Evolutionary conservation across 169 alveolate genomes (phyloP).

Genomic region (Eimeria sp.): DNA sequence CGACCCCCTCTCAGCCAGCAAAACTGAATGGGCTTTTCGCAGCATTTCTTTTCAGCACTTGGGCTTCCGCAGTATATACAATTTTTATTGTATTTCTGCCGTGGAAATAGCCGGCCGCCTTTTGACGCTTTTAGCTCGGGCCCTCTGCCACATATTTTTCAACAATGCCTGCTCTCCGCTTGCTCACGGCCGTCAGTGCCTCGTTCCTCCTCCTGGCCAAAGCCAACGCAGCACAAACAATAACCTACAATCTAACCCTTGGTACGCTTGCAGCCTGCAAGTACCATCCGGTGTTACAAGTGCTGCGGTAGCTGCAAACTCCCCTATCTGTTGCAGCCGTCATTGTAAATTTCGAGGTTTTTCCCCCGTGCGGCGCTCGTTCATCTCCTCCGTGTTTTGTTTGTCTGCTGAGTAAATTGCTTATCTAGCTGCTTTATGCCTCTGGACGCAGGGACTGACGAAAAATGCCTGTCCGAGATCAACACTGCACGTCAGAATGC

Average conservation of each 20-base stretch:
- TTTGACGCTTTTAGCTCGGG: background rate
- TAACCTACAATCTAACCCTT: background rate
- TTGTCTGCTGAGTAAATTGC: background rate
- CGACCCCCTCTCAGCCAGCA: background rate
- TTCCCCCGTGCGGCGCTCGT: too few relatives aligned
- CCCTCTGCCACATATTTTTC: background rate
- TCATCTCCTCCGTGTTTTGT: too few relatives aligned
- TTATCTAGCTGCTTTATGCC: background rate
- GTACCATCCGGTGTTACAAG: background rate
- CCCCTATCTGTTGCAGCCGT: background rate
- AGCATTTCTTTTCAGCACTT: too few relatives aligned
- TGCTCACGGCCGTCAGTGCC: constrained; percentile 14
- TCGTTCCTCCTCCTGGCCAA: background rate
- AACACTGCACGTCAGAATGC: background rate
- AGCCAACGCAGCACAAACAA: background rate
- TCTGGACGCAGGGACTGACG: background rate
- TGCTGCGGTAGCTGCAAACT: background rate
- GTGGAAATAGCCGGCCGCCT: background rate
- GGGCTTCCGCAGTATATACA: background rate
- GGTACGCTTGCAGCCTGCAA: background rate
- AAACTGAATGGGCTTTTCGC: background rate
- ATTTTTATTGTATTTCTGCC: background rate
- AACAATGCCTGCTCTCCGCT: background rate
- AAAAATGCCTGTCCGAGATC: background rate
- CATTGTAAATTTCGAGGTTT: too few relatives aligned